Evolutionary conservation across 495 filamentous ascomycete species (phyloP).

Genomic region (Astrothelium macrocarpum): DNA sequence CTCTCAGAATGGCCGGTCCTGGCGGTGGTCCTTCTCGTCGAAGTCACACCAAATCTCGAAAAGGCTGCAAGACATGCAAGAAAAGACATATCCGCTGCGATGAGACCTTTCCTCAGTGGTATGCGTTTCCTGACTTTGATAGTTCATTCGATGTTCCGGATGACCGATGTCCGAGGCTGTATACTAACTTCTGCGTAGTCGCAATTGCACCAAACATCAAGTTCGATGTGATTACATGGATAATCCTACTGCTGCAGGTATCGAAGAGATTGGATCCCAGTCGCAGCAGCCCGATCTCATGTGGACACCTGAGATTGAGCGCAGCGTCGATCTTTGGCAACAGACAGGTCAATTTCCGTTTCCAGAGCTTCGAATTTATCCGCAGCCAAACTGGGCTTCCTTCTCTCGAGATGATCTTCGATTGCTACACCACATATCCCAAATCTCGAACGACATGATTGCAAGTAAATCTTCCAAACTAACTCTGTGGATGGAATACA

Average conservation of each 20-base stretch:
- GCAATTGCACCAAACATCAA: constrained; percentile 98
- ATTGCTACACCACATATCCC: constrained; percentile 83
- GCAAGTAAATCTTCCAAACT: constrained; percentile 66
- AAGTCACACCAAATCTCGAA: constrained; percentile 95
- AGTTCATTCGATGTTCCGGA: background rate
- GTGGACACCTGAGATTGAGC: constrained; percentile 72
- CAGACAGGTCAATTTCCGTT: constrained; percentile 80
- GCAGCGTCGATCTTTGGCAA: constrained; percentile 73
- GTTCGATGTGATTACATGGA: constrained; percentile 97
- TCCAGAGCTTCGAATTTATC: constrained; percentile 63
- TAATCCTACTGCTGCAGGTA: constrained; percentile 38
- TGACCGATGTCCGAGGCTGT: no score
- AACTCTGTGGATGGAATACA: constrained; percentile 83
- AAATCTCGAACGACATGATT: constrained; percentile 73
- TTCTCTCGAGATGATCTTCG: constrained; percentile 70
- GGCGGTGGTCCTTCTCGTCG: constrained; percentile 63
- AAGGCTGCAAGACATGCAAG: constrained; percentile 97
- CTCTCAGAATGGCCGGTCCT: constrained; percentile 52
- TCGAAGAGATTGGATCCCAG: constrained; percentile 49
- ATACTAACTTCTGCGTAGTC: constrained; percentile 42
- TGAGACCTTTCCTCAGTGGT: constrained; percentile 97
- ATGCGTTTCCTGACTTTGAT: constrained; percentile 11
- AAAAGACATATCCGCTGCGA: constrained; percentile 95
- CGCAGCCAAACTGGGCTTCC: constrained; percentile 51
- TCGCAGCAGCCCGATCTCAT: constrained; percentile 69